Base-by-base conservation (phyloP, 345 rosid species). In the Punica granatum region DNA sequence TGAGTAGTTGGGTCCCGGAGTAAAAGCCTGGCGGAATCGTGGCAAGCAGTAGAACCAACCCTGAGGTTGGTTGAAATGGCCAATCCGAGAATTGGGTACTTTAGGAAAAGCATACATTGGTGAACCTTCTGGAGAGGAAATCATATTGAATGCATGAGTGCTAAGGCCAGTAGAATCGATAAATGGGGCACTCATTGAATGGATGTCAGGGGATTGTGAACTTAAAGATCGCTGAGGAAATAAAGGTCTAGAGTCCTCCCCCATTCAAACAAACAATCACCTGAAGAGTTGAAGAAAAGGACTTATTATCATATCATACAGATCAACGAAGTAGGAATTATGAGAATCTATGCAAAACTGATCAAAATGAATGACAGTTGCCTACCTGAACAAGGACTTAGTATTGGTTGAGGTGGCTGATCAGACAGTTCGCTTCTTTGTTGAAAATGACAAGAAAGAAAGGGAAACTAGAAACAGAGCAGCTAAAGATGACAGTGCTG, bases 161-260 rank as follows among this genome's bases (percentile, higher is more conserved):
- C 10, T 37, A 21, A 56, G 34, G 34, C 34, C 61, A 56, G 18
- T 9, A 56, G 19, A 28, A 28, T 11, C 61, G 4, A 30, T 25
- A 26, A 69, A 66, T 23, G 86, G 81, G 60, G 84, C 65, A 72
- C 80, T 82, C 83, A 75, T 79, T 75, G 77, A 79, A 82, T 67
- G 74, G 69, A 78, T 67, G 70, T 75, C 60, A 73, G 81, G 81
- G 34, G 73, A 75, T 65, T 79, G 79, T 65, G 48, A 53, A 64
- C 73, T 69, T 67, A 73, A 76, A 64, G 69, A 80, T 68, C 76
- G 84, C 67, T 67, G 67, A 49, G 66, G 73, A 68, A 60, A 44
- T 70, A 69, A 69, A 62, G 65, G 51, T 71, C 62, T 28, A 41
- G 51, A 56, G 67, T 62, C 71, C 78, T 78, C 76, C 72, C 78